phyloP scores from a whole-genome alignment of 1,139 yeast species.

The Neolecta irregularis region DNA sequence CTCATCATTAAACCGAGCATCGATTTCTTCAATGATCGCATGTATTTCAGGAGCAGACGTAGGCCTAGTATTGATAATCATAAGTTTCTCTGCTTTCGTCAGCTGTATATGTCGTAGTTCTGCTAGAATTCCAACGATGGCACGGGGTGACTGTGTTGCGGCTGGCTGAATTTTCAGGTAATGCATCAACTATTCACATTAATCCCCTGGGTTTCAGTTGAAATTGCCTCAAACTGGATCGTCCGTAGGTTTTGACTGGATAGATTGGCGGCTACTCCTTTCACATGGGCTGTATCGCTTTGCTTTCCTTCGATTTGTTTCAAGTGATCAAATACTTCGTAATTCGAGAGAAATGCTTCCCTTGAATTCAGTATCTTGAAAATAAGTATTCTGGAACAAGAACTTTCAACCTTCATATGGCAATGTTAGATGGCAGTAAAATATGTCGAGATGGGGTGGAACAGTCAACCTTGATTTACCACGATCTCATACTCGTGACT shows the following conservation, averaged over 20 bases:
- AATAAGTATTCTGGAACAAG: not conserved
- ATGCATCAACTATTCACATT: not conserved
- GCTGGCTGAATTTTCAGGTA: constrained; percentile 3
- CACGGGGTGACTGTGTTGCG: not conserved
- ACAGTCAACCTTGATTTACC: too few relatives aligned
- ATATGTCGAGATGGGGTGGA: too few relatives aligned
- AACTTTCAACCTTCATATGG: too few relatives aligned
- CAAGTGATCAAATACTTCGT: constrained; percentile 10
- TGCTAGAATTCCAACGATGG: not conserved
- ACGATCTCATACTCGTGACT: too few relatives aligned
- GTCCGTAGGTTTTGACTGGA: constrained; percentile 11
- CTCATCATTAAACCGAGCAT: constrained; percentile 8
- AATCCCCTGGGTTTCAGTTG: not conserved
- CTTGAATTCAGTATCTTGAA: constrained; percentile 10
- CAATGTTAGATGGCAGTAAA: too few relatives aligned
- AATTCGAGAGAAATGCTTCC: constrained; percentile 10
- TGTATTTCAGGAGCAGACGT: constrained; percentile 9
- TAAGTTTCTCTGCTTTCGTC: constrained; percentile 12
- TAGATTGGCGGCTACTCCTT: constrained; percentile 7
- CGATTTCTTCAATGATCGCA: constrained; percentile 10
- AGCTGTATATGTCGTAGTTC: constrained; percentile 1
- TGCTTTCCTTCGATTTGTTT: constrained; percentile 6
- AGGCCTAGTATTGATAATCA: constrained; percentile 10
- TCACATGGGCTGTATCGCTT: constrained; percentile 6
- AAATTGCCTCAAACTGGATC: constrained; percentile 10